Evolutionary conservation across 73 alveolate genomes (phyloP).

Genomic region (Paramecium sonneborni): DNA sequence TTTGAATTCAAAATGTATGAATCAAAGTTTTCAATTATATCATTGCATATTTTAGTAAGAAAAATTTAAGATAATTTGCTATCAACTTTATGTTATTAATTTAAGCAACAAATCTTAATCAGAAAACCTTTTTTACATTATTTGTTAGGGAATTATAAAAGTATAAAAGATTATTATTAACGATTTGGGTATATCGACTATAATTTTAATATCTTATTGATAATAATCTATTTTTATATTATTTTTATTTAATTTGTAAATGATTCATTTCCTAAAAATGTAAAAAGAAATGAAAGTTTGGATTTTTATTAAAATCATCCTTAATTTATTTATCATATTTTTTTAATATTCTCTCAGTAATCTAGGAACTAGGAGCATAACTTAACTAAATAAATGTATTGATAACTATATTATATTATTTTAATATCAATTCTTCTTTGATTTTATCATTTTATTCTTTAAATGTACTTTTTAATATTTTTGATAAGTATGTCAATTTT

Average conservation of each 20-base stretch:
- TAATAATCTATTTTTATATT: too few relatives aligned
- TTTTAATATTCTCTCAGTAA: background rate
- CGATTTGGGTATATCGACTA: background rate
- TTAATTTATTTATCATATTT: background rate
- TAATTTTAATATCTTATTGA: slow-evolving; percentile 1
- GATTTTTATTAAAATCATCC: background rate
- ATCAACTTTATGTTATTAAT: background rate
- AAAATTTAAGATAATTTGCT: background rate
- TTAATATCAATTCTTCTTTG: background rate
- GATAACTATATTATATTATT: background rate
- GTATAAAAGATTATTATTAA: background rate
- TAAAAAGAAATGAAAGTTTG: background rate
- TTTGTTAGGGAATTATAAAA: background rate
- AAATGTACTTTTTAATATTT: background rate
- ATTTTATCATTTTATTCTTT: background rate
- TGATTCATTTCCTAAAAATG: background rate
- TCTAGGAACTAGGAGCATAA: background rate
- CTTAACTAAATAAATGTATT: background rate
- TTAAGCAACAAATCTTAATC: background rate
- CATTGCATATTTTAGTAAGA: background rate
- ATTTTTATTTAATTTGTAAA: background rate
- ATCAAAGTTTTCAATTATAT: slow-evolving; percentile 39
- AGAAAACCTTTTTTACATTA: slow-evolving; percentile 5
- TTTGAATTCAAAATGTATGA: slow-evolving; percentile 27
- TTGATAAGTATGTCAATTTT: background rate